phyloP scores from a whole-genome alignment of 2,329 filamentous ascomycete species.

The Talaromyces sp. region DNA sequence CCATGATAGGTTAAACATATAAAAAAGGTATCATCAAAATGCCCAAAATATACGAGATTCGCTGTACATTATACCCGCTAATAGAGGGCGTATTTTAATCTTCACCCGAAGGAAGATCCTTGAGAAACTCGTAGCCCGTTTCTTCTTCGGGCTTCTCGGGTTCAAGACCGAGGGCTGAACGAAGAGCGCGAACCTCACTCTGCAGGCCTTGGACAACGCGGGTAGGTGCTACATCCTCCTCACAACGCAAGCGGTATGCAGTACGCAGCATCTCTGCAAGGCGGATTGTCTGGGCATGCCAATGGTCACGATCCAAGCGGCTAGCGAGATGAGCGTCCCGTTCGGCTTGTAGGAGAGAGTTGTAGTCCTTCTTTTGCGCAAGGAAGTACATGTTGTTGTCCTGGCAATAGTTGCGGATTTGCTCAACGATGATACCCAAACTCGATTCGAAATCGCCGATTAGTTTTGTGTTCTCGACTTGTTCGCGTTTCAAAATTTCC shows the following conservation, averaged over 20 bases:
- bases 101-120: slow-evolving; percentile 32
- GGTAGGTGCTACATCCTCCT: slow-evolving; percentile 42
- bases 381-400: slow-evolving; percentile 46
- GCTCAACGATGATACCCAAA: slow-evolving; percentile 44
- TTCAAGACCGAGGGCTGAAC: slow-evolving; percentile 44
- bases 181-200: slow-evolving; percentile 44
- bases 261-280: slow-evolving; percentile 46
- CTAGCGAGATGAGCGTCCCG: slow-evolving; percentile 45
- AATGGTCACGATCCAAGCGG: slow-evolving; percentile 45
- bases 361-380: slow-evolving; percentile 44
- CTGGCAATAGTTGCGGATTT: slow-evolving; percentile 46
- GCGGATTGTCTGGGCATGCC: slow-evolving; percentile 43
- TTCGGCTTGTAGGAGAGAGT: slow-evolving; percentile 45
- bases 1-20: background rate
- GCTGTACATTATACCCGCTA: background rate
- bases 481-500: slow-evolving; percentile 41
- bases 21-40: background rate
- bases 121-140: slow-evolving; percentile 44
- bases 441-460: slow-evolving; percentile 44
- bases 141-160: slow-evolving; percentile 44
- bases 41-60: background rate
- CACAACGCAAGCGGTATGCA: slow-evolving; percentile 42
- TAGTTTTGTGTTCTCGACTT: slow-evolving; percentile 42
- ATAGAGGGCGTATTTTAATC: slow-evolving; percentile 18
- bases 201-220: slow-evolving; percentile 42